Percentiles rank a stretch among this genome's conserved stretches.
phyloP scores from a whole-genome alignment of 306 rosid species.

The Vigna nakashimae region DNA sequence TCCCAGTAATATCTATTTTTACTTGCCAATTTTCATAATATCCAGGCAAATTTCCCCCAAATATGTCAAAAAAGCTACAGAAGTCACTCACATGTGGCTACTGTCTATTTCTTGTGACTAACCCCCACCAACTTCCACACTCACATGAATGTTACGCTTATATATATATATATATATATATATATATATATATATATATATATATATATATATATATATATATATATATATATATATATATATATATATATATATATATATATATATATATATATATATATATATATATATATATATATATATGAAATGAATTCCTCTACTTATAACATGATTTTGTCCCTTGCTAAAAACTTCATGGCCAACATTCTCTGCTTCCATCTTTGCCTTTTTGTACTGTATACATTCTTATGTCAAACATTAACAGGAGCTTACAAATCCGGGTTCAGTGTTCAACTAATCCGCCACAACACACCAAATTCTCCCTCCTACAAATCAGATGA shows the following conservation, averaged over 20 bases:
- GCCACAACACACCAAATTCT: slow-evolving; percentile 35
- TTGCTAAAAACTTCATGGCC: slow-evolving; percentile 48
- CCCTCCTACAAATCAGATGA: slow-evolving; percentile 39
- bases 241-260: slow-evolving; percentile 6
- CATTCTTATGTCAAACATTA: slow-evolving; percentile 37
- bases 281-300: slow-evolving; percentile 22
- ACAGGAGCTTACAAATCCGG: slow-evolving; percentile 39
- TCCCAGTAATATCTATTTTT: too few species aligned
- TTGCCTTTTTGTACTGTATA: slow-evolving; percentile 19
- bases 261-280: slow-evolving; percentile 25
- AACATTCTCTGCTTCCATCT: slow-evolving; percentile 41
- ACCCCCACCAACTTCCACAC: slow-evolving; percentile 14
- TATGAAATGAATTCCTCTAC: not conserved
- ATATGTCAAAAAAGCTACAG: too few species aligned
- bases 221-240: not conserved
- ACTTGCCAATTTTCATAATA: too few species aligned
- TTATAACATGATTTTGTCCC: slow-evolving; percentile 31
- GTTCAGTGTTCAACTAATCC: slow-evolving; percentile 52
- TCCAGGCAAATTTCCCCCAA: too few species aligned
- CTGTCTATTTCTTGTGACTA: slow-evolving; percentile 48
- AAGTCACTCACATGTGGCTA: slow-evolving; percentile 45
- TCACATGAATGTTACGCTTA: slow-evolving; percentile 5
- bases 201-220: slow-evolving; percentile 15
- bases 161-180: slow-evolving; percentile 9
- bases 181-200: slow-evolving; percentile 16